phyloP scores from a whole-genome alignment of 1,284 basidiomycete species.

The Cutaneotrichosporon arboriforme region DNA sequence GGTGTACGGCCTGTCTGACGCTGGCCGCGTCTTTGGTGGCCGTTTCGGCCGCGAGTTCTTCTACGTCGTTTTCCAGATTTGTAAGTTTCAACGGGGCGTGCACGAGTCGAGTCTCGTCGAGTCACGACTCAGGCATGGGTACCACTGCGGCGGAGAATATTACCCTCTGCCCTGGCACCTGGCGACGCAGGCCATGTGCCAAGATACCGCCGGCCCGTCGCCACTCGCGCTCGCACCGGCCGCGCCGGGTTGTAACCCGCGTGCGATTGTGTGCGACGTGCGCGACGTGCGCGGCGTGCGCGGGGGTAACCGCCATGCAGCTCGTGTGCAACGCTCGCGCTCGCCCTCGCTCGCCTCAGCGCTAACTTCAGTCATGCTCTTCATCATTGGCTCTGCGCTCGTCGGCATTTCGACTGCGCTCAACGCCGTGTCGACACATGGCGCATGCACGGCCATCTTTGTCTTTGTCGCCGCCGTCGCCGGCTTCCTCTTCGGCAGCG shows the following conservation, averaged over 20 bases:
- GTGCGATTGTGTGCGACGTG: too few relatives aligned
- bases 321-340: background rate
- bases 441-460: slow-evolving; percentile 31
- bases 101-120: background rate
- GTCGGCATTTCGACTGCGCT: slow-evolving; percentile 25
- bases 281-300: too few relatives aligned
- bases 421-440: slow-evolving; percentile 22
- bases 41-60: slow-evolving; percentile 7
- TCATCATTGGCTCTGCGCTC: slow-evolving; percentile 25
- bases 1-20: slow-evolving; percentile 27
- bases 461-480: slow-evolving; percentile 34
- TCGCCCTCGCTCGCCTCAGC: background rate
- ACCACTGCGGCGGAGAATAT: background rate
- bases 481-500: slow-evolving; percentile 32
- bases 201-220: background rate
- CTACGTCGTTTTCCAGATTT: slow-evolving; percentile 12
- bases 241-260: too few relatives aligned
- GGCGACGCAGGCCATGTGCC: too few relatives aligned
- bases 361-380: slow-evolving; percentile 22
- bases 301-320: background rate
- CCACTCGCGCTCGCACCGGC: background rate
- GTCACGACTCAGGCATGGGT: background rate
- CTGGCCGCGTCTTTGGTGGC: slow-evolving; percentile 30
- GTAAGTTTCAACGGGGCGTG: too few relatives aligned
- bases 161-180: too few relatives aligned